Conservation (phyloP, 164 flowering plant genomes). For the Umbilicus rupestris region DNA sequence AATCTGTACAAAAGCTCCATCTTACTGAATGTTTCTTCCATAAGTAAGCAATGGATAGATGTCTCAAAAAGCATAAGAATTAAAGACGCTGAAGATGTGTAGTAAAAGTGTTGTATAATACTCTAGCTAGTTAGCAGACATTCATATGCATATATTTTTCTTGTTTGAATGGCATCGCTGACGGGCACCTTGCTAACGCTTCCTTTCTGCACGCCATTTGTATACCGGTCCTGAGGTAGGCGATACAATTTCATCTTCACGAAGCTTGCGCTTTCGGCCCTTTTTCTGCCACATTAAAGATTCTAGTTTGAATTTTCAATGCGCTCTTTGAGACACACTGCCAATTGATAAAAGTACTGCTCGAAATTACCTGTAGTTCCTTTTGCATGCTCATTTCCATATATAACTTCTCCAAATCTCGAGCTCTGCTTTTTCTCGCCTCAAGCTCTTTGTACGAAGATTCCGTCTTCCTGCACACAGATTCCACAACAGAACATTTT, state of each 20-base stretch:
- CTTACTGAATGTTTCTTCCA: no score
- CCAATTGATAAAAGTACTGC: background rate
- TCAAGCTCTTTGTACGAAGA: conserved; percentile 66
- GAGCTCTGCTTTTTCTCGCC: conserved; percentile 46
- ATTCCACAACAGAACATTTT: background rate
- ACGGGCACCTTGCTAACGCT: conserved; percentile 19
- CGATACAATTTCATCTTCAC: conserved; percentile 65
- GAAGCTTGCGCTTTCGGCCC: conserved; percentile 70
- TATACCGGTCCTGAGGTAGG: conserved; percentile 62
- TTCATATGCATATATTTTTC: no score
- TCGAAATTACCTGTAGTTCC: conserved; percentile 54
- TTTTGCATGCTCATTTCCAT: conserved; percentile 65
- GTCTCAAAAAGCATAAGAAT: no score
- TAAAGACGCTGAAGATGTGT: no score
- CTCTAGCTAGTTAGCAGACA: no score
- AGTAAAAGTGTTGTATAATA: no score
- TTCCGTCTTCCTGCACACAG: conserved; percentile 42
- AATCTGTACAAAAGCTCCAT: no score
- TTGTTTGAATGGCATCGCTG: no score
- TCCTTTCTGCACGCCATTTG: conserved; percentile 71
- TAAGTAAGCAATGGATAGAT: no score
- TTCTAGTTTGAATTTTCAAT: background rate
- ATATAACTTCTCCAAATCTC: conserved; percentile 50
- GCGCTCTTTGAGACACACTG: background rate
- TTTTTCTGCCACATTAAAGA: conserved; percentile 40